These are phyloP conservation scores for Magnolia kwangsiensis DNA, from an alignment of 164 flowering plant species.

Conservation along the genomic window DNA sequence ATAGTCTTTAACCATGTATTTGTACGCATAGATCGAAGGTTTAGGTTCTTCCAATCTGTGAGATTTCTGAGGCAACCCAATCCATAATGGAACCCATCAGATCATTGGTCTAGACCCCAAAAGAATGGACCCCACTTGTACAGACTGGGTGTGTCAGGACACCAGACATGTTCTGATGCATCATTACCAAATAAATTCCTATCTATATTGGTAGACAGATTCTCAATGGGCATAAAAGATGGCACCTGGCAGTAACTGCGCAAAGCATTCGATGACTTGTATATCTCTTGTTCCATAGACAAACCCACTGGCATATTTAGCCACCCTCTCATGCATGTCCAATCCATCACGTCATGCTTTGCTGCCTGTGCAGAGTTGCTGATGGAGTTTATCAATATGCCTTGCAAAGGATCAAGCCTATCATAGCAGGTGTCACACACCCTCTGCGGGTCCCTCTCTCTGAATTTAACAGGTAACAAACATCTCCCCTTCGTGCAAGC, in stretches of 20 bases:
- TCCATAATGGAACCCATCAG: too few relatives aligned
- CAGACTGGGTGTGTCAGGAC: neutral
- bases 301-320: slow-evolving; percentile 83
- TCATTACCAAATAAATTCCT: neutral
- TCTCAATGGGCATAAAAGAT: neutral
- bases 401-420: slow-evolving; percentile 85
- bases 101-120: neutral
- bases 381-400: slow-evolving; percentile 60
- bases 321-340: slow-evolving; percentile 90
- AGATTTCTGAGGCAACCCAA: neutral
- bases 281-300: slow-evolving; percentile 92
- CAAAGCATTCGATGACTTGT: slow-evolving; percentile 70
- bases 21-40: neutral
- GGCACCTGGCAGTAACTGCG: slow-evolving; percentile 70
- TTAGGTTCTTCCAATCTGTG: neutral
- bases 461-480: slow-evolving; percentile 77
- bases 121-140: neutral
- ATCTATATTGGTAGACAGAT: neutral
- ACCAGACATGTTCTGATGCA: neutral
- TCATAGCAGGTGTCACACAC: slow-evolving; percentile 93
- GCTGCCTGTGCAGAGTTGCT: slow-evolving; percentile 86
- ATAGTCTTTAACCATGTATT: too few relatives aligned
- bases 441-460: slow-evolving; percentile 92
- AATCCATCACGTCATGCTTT: slow-evolving; percentile 89
- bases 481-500: slow-evolving; percentile 83